A percentile compares a stretch with the other conserved stretches of the same genome.
Conservation (phyloP, 2,329 filamentous ascomycete genomes). For the Tolypocladium ovalisporum region DNA sequence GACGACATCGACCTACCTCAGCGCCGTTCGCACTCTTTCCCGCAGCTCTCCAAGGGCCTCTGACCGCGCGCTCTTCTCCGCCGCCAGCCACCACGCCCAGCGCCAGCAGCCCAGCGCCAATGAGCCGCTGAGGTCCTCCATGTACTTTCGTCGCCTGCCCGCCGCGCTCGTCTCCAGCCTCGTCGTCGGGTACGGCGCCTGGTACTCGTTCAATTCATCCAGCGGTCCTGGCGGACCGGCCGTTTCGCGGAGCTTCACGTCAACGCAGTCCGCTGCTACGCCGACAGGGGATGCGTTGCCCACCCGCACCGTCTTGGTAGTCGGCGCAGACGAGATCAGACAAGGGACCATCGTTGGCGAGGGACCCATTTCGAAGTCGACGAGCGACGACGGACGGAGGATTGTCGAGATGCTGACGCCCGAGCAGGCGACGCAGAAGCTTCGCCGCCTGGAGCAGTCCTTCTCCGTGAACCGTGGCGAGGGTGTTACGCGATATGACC, state of each 20-base stretch:
- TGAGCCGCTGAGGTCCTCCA: conserved; percentile 53
- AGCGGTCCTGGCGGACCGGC: conserved; percentile 19
- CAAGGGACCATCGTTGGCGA: conserved; percentile 79
- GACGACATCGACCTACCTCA: conserved; percentile 55
- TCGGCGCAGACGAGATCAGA: conserved; percentile 83
- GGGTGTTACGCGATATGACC: conserved; percentile 88
- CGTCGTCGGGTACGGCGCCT: conserved; percentile 61
- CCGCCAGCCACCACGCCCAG: conserved; percentile 8
- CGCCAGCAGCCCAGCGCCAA: conserved; percentile 29
- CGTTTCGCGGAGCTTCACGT: conserved; percentile 31
- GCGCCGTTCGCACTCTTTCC: conserved; percentile 46
- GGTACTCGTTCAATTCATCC: conserved; percentile 54
- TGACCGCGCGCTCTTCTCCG: conserved; percentile 28
- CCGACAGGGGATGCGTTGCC: conserved; percentile 26
- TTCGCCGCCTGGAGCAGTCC: conserved; percentile 83
- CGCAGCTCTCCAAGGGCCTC: conserved; percentile 22
- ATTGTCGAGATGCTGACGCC: conserved; percentile 94
- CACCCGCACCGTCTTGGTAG: conserved; percentile 65
- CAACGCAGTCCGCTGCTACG: conserved; percentile 17
- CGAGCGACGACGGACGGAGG: conserved; percentile 71
- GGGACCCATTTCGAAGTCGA: conserved; percentile 78
- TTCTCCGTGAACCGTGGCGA: conserved; percentile 81
- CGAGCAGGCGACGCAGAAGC: conserved; percentile 82
- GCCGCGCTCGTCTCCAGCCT: conserved; percentile 58
- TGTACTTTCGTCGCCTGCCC: conserved; percentile 62